Evolutionary conservation across 73 alveolate genomes (phyloP).

Genomic region (Paraurostyla sp.): DNA sequence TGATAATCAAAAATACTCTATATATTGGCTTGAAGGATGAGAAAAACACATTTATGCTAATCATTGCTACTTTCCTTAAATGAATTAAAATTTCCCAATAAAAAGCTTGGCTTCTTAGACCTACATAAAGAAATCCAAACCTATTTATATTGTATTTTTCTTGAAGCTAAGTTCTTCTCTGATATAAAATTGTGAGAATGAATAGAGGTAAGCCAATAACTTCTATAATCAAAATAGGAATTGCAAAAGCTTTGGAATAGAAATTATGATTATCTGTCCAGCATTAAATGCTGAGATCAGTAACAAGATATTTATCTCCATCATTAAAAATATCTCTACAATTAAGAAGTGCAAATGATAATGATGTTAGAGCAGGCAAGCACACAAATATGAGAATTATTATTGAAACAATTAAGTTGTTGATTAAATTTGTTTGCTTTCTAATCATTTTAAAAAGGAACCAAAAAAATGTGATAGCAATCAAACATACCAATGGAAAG

Average conservation of each 20-base stretch:
- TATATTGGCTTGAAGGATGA: conserved; percentile 43
- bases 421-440: background rate
- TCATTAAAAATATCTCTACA: conserved; percentile 43
- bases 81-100: conserved; percentile 72
- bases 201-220: conserved; percentile 68
- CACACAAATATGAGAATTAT: conserved; percentile 39
- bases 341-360: conserved; percentile 32
- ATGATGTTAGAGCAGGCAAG: conserved; percentile 46
- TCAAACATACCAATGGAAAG: background rate
- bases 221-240: conserved; percentile 64
- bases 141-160: conserved; percentile 29
- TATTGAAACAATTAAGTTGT: background rate
- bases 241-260: conserved; percentile 59
- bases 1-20: conserved; percentile 42
- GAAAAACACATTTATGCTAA: conserved; percentile 66
- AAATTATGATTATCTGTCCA: conserved; percentile 60
- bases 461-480: background rate
- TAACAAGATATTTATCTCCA: conserved; percentile 5
- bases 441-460: background rate
- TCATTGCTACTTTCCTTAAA: conserved; percentile 66
- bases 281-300: conserved; percentile 52
- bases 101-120: conserved; percentile 58
- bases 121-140: conserved; percentile 72
- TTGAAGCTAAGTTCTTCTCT: background rate
- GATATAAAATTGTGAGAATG: conserved; percentile 9